Base-by-base conservation (phyloP, 31 red algal genomes). In the Endocladia muricata region DNA sequence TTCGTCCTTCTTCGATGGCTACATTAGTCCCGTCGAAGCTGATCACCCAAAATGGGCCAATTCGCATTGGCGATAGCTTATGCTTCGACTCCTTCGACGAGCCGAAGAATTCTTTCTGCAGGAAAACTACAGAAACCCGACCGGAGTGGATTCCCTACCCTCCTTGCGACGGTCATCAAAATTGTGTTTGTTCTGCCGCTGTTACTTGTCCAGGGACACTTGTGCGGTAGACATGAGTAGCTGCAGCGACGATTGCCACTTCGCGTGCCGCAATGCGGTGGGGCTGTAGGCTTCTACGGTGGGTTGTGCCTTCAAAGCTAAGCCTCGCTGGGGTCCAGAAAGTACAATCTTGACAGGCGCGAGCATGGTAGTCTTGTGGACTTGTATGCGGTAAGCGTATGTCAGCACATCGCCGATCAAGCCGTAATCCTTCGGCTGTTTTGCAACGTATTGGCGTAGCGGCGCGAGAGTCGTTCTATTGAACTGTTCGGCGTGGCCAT, bases 301-400 rank as follows among this genome's bases (percentile, higher is more conserved):
- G n/a, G n/a, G n/a, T n/a, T n/a, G n/a, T n/a, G n/a, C n/a, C n/a
- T 68, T 35, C 28, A 68, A 21, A n/a, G 0, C 9, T 8, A 0
- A 4, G 25, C 33, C 31, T 32, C n/a, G n/a, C n/a, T n/a, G n/a
- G n/a, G n/a, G n/a, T n/a, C n/a, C n/a, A n/a, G n/a, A n/a, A n/a
- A n/a, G 9, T n/a, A n/a, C n/a, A n/a, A n/a, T n/a, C n/a, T n/a
- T n/a, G n/a, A n/a, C n/a, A n/a, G n/a, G n/a, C n/a, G 48, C 47
- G 7, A 74, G 22, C 4, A 1, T 54, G 22, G 78, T 82, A 8
- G 68, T 32, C n/a, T 4, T 21, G 37, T 82, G 78, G 5, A 40
- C 48, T 65, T 69, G 31, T 15, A 42, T 66, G 34, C 67, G 63
- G 56, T 68, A 79, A 36, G 60, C 75, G 38, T 65, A 79, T 26